These are phyloP conservation scores for Cylindrodendrum hubeiense DNA, from an alignment of 2,329 filamentous ascomycete genomes.

Conservation along the genomic window DNA sequence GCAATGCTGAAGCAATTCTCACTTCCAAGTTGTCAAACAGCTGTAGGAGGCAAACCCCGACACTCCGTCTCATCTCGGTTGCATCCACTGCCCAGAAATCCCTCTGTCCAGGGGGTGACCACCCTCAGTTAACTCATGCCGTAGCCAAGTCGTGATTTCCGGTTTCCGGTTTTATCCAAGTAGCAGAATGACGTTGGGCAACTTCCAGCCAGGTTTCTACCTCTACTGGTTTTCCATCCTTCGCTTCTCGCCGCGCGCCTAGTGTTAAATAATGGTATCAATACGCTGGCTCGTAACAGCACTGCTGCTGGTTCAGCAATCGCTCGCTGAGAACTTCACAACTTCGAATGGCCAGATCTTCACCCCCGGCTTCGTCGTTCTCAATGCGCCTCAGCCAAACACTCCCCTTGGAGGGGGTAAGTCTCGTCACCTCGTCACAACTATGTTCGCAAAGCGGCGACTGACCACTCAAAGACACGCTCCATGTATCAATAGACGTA, in stretches of 20 bases:
- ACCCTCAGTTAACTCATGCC: neutral
- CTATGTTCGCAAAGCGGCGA: neutral
- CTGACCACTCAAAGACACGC: constrained; percentile 53
- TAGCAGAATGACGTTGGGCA: constrained; percentile 19
- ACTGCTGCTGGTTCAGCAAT: constrained; percentile 40
- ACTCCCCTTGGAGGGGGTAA: constrained; percentile 73
- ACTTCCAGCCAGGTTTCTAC: constrained; percentile 3
- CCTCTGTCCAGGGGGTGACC: constrained; percentile 22
- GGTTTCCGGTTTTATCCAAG: constrained; percentile 30
- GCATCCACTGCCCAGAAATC: constrained; percentile 21
- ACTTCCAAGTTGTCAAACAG: neutral
- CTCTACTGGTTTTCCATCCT: constrained; percentile 14
- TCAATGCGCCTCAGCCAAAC: constrained; percentile 74
- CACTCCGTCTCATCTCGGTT: constrained; percentile 37
- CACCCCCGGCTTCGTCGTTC: constrained; percentile 75
- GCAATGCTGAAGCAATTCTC: neutral
- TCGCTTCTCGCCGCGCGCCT: neutral
- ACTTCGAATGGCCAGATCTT: constrained; percentile 75
- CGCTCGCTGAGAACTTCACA: constrained; percentile 62
- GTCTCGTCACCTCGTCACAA: constrained; percentile 39
- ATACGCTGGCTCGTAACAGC: constrained; percentile 18
- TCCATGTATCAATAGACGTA: constrained; percentile 77
- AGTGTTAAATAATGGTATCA: constrained; percentile 21
- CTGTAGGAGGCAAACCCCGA: constrained; percentile 11
- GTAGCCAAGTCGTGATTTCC: constrained; percentile 24